Evolutionary conservation across 192 early-diverging fungal species (phyloP).

Genomic region (Helicostylum pulchrum): DNA sequence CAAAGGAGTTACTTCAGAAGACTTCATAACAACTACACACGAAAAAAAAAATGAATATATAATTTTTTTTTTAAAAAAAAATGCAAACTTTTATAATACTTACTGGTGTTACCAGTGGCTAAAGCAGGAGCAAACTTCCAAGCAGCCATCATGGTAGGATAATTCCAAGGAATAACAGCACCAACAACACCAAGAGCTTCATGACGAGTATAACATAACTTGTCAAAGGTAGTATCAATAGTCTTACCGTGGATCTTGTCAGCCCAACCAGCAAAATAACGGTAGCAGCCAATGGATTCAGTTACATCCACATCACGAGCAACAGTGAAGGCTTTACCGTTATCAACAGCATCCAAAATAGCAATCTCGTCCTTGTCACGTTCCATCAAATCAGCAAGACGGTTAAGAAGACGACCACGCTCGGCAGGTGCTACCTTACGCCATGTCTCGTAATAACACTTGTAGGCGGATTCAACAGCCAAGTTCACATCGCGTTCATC

Average conservation of each 20-base stretch:
- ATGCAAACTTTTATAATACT: slow-evolving; percentile 10
- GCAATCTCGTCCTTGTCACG: slow-evolving; percentile 50
- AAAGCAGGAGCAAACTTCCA: slow-evolving; percentile 84
- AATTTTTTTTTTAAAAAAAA: not conserved
- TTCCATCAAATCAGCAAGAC: slow-evolving; percentile 58
- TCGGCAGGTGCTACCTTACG: slow-evolving; percentile 46
- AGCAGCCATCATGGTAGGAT: slow-evolving; percentile 60
- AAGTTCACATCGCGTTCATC: slow-evolving; percentile 36
- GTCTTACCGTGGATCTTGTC: slow-evolving; percentile 60
- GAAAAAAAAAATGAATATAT: not conserved
- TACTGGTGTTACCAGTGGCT: slow-evolving; percentile 64
- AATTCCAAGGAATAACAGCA: slow-evolving; percentile 75
- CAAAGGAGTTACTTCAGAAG: slow-evolving; percentile 65
- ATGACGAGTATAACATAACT: slow-evolving; percentile 51
- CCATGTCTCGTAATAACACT: slow-evolving; percentile 53
- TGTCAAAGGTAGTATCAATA: slow-evolving; percentile 43
- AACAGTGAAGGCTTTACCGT: slow-evolving; percentile 70
- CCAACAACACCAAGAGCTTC: slow-evolving; percentile 75
- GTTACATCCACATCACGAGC: slow-evolving; percentile 66
- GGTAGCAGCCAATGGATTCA: slow-evolving; percentile 61
- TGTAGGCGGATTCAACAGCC: slow-evolving; percentile 34
- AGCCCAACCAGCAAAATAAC: slow-evolving; percentile 75
- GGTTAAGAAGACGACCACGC: slow-evolving; percentile 53
- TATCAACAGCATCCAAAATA: slow-evolving; percentile 67
- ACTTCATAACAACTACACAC: slow-evolving; percentile 68